Evolutionary conservation across 495 filamentous ascomycete genomes (phyloP), one percentile per base, ranked within the genome.

Genomic region (Penicillium coprophilum): DNA sequence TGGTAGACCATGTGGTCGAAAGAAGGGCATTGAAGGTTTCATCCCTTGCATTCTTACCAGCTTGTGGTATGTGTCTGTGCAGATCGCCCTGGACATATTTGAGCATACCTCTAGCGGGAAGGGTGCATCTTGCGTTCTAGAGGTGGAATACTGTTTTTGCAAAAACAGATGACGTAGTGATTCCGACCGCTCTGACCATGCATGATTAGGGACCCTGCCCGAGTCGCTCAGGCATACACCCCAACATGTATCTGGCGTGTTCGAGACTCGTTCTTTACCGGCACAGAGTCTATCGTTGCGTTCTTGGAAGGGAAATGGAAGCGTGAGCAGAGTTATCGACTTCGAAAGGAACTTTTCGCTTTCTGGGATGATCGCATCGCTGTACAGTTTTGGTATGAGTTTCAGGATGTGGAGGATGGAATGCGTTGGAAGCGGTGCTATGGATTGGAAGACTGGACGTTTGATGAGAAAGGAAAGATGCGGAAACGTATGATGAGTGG

Each of bases 331-430:
- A 85, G 77, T 30, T 96, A 96, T 62, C 77, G 82, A 2, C 81
- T 96, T 38, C 83, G 91, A 50, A 96, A 96, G 71, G 92, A 97
- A 65, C 78, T 97, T 8, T 96, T 96, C 73, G 80, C 89, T 11
- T 83, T 70, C 44, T 53, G 53, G 13, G 74, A 73, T 41, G 63
- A 76, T 50, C 70, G 67, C 15, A 95, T 93, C 62, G 90, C 89
- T 1, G 90, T 94, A 39, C 88, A 95, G 71, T 96, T 96, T 70
- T 96, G 91, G 91, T 96, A 96, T 58, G 91, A 96, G 70, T 96
- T 83, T 72, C 81, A 85, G 51, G 90, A 96, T 63, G 71, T 69
- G 6, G 57, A 79, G 1, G 87, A 90, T 56, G 70, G 63, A 6
- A 76, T 82, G 64, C 86, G 89, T 63, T 97, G 91, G 92, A 95